A percentile compares a stretch with the other conserved stretches of the same genome.
These are phyloP conservation scores for Corynespora cassiicola DNA, from an alignment of 2,329 filamentous ascomycete genomes.

Conservation along the genomic window DNA sequence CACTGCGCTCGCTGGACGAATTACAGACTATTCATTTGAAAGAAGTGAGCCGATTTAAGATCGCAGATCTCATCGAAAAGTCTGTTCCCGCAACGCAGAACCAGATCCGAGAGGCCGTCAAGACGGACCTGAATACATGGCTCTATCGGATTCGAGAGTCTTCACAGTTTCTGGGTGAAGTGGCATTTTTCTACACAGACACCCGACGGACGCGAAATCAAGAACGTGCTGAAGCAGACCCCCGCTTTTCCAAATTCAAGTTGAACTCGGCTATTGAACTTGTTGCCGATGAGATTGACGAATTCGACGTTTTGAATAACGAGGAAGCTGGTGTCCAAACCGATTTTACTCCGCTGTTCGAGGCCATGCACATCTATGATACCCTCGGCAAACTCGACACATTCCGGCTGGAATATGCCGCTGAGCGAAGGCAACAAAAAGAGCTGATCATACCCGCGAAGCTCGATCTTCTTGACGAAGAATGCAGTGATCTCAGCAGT, in stretches of 20 bases:
- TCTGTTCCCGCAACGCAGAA: slow-evolving; percentile 93
- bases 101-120: slow-evolving; percentile 93
- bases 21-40: slow-evolving; percentile 95
- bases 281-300: slow-evolving; percentile 92
- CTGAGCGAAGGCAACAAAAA: slow-evolving; percentile 88
- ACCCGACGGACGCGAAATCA: slow-evolving; percentile 83
- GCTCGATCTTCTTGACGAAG: slow-evolving; percentile 80
- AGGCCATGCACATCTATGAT: slow-evolving; percentile 95
- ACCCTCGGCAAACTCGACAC: slow-evolving; percentile 91
- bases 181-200: slow-evolving; percentile 96
- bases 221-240: slow-evolving; percentile 77
- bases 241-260: slow-evolving; percentile 82
- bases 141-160: slow-evolving; percentile 93
- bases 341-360: slow-evolving; percentile 92
- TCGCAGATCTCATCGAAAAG: slow-evolving; percentile 94
- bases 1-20: slow-evolving; percentile 91
- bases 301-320: slow-evolving; percentile 94
- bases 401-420: slow-evolving; percentile 90
- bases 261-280: slow-evolving; percentile 95
- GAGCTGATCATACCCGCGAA: slow-evolving; percentile 82
- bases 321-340: slow-evolving; percentile 82
- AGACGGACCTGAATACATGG: slow-evolving; percentile 97
- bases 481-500: slow-evolving; percentile 85
- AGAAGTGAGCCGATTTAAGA: slow-evolving; percentile 91
- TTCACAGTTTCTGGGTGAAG: slow-evolving; percentile 93